Evolutionary conservation across 768 basidiomycete genomes (phyloP), one percentile per base, ranked within the genome.

Genomic region (Saitozyma podzolica): DNA sequence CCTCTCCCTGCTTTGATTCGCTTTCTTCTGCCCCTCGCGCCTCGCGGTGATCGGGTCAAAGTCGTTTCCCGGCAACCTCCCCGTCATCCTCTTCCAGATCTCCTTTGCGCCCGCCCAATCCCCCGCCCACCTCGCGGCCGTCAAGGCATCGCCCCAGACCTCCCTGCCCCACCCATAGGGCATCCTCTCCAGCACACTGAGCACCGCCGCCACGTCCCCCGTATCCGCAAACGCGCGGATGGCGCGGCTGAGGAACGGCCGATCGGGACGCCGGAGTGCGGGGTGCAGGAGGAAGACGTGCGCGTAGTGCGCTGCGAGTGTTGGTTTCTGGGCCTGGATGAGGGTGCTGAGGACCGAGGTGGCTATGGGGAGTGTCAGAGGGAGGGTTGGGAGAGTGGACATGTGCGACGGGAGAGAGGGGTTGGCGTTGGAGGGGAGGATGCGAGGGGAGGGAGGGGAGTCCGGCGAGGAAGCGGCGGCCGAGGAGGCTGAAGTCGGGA

Each of bases 291-390:
- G 56, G 51, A 78, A 66, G 9, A 68, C 41, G 1, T 64, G 50
- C 0, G 71, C 66, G 59, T 65, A 71, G 57, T 74, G 70, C 16
- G 66, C 41, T 10, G 70, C 73, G 16, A 64, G 47, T 19, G 58
- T 55, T 10, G 62, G 51, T 54, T 67, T 63, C 7, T 61, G 56
- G 10, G 56, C 52, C 6, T 52, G 40, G 11, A 54, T 52, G 19
- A 72, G 58, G n/a, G 66, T 55, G 10, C 65, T 57, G 17, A 74
- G 48, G 43, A 74, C 63, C 13, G 69, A 58, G 7, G 72, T 73
- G 6, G 69, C 76, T 37, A 66, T 49, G 29, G 58, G 49, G 16
- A 71, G 57, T n/a, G 61, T 63, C 13, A 74, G 55, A 8, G 52
- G 40, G 6, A 75, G 59, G 2, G 17, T 52, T 6, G 69, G 71